phyloP scores from a whole-genome alignment of 176 grass and related monocot species.

The Bromus sterilis region DNA sequence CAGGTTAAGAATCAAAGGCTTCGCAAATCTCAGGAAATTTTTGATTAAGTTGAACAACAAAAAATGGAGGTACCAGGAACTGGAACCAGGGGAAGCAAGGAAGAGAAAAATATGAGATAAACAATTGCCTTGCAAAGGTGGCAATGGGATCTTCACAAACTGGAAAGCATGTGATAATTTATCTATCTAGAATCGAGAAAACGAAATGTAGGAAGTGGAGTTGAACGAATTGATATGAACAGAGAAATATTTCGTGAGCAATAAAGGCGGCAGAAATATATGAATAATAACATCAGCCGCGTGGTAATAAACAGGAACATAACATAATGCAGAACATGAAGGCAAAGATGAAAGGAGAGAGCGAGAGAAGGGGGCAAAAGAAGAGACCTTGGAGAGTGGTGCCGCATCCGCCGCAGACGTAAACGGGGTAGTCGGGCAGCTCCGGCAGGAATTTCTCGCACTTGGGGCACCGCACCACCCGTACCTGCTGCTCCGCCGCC shows the following conservation, averaged over 20 bases:
- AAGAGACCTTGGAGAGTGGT: not conserved
- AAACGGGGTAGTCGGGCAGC: constrained; percentile 84
- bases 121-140: not conserved
- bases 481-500: constrained; percentile 10
- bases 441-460: constrained; percentile 96
- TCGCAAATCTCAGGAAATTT: not conserved
- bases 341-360: not conserved
- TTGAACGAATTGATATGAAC: not conserved
- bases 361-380: not conserved
- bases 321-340: not conserved
- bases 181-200: no score
- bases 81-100: not conserved
- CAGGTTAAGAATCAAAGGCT: not conserved
- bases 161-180: not conserved
- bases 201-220: not conserved
- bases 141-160: not conserved
- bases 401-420: constrained; percentile 25
- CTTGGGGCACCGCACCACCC: constrained; percentile 44
- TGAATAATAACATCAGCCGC: not conserved
- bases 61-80: no score
- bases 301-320: not conserved
- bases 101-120: not conserved
- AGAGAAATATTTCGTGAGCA: not conserved
- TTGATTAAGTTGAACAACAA: not conserved
- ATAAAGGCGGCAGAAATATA: not conserved